phyloP scores from a whole-genome alignment of 441 rosid species.

The Manihot esculenta region DNA sequence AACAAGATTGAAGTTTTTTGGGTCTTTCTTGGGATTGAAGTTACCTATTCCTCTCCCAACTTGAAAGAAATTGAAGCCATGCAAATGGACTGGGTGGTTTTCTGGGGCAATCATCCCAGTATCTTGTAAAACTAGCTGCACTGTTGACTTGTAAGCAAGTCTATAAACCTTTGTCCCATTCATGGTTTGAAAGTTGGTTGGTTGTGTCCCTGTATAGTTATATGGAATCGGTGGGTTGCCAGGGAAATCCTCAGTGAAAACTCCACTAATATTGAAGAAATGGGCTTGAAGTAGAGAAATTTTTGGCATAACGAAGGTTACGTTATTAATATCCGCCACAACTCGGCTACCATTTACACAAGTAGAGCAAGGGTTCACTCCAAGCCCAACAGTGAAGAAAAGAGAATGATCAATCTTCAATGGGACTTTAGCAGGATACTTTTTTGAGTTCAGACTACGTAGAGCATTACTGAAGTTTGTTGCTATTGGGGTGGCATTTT shows the following conservation, averaged over 20 bases:
- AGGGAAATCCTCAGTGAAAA: constrained; percentile 84
- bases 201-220: constrained; percentile 62
- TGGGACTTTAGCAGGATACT: constrained; percentile 72
- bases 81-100: constrained; percentile 85
- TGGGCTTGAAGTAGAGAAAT: constrained; percentile 77
- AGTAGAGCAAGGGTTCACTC: constrained; percentile 62
- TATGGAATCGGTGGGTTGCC: constrained; percentile 49
- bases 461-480: constrained; percentile 49
- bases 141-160: constrained; percentile 65
- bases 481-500: constrained; percentile 66
- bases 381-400: constrained; percentile 62
- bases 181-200: constrained; percentile 49
- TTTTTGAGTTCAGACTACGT: constrained; percentile 65
- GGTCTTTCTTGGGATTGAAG: constrained; percentile 55
- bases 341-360: constrained; percentile 64
- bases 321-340: constrained; percentile 72
- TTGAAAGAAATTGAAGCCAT: constrained; percentile 73
- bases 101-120: constrained; percentile 69
- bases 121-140: constrained; percentile 79
- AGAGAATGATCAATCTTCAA: constrained; percentile 64
- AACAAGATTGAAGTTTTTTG: constrained; percentile 64
- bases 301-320: constrained; percentile 78
- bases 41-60: constrained; percentile 80
- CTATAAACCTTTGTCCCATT: constrained; percentile 68
- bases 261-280: constrained; percentile 63